A percentile compares a stretch with the other conserved stretches of the same genome.
These are phyloP conservation scores for Gentiana dahurica DNA, from an alignment of 257 asterid genomes.

Conservation along the genomic window DNA sequence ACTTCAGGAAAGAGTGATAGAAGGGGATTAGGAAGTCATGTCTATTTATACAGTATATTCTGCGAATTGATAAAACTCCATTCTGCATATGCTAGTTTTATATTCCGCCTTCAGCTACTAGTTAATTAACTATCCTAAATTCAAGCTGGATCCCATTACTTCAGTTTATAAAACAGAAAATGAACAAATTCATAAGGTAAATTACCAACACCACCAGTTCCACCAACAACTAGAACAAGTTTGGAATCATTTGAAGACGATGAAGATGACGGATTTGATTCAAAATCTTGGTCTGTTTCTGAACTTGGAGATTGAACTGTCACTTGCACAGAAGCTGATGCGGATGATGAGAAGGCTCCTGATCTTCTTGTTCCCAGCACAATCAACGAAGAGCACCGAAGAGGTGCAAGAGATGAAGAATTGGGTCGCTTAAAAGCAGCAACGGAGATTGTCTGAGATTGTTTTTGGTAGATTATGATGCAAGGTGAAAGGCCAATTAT, in stretches of 20 bases:
- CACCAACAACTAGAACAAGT: constrained; percentile 90
- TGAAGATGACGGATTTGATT: background rate
- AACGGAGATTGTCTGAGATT: constrained; percentile 17
- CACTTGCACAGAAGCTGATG: constrained; percentile 20
- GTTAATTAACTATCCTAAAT: too few relatives aligned
- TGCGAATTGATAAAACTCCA: too few relatives aligned
- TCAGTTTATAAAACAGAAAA: too few relatives aligned
- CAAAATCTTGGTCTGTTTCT: constrained; percentile 22
- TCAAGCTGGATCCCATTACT: too few relatives aligned
- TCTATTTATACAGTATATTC: too few relatives aligned
- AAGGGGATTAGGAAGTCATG: too few relatives aligned
- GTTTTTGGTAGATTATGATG: background rate
- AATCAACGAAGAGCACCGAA: background rate
- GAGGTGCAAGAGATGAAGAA: background rate
- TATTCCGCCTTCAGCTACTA: too few relatives aligned
- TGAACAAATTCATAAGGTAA: too few relatives aligned
- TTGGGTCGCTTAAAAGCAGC: constrained; percentile 1
- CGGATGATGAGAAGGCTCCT: constrained; percentile 6
- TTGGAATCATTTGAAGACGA: constrained; percentile 34
- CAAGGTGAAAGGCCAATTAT: constrained; percentile 26
- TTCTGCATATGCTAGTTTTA: too few relatives aligned
- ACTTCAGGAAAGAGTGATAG: too few relatives aligned
- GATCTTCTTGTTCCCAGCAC: background rate
- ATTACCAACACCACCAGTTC: constrained; percentile 96
- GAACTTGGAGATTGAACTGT: constrained; percentile 17